These are phyloP conservation scores for Acanthamoeba pearcei DNA, from an alignment of 208 protist species.

Conservation along the genomic window DNA sequence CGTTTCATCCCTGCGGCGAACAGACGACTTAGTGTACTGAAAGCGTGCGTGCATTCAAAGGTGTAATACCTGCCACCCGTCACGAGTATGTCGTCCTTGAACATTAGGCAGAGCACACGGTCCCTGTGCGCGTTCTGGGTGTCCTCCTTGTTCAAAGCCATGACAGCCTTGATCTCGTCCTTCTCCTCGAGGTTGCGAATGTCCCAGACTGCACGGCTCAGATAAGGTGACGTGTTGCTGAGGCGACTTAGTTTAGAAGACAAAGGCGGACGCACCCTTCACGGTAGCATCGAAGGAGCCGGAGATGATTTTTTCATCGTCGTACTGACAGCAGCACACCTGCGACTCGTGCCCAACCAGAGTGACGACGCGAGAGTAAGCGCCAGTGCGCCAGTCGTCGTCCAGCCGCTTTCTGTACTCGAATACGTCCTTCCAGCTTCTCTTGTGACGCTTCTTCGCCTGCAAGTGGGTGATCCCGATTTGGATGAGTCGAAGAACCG, in stretches of 20 bases:
- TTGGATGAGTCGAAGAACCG: too few species aligned
- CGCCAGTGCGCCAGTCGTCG: slow-evolving; percentile 52
- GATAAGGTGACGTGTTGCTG: not conserved
- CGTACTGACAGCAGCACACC: slow-evolving; percentile 71
- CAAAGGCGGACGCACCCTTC: not conserved
- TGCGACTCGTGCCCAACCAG: slow-evolving; percentile 30
- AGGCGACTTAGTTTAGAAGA: not conserved
- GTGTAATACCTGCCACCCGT: slow-evolving; percentile 3
- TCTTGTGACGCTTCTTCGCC: slow-evolving; percentile 1
- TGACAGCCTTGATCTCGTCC: slow-evolving; percentile 35
- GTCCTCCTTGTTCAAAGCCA: slow-evolving; percentile 26
- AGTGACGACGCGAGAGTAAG: slow-evolving; percentile 41
- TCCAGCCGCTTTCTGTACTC: slow-evolving; percentile 44
- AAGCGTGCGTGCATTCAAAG: too few species aligned
- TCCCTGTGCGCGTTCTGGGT: slow-evolving; percentile 47
- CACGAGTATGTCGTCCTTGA: slow-evolving; percentile 22
- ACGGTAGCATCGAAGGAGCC: slow-evolving; percentile 55
- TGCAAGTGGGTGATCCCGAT: not conserved
- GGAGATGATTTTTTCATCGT: slow-evolving; percentile 66
- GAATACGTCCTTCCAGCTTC: slow-evolving; percentile 69
- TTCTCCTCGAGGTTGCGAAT: slow-evolving; percentile 61
- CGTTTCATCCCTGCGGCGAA: not conserved
- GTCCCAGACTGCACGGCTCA: slow-evolving; percentile 34
- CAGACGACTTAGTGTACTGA: not conserved
- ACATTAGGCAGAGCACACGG: slow-evolving; percentile 60